These are phyloP conservation scores for Yueomyces sp. DNA, from an alignment of 805 yeast genomes.

Conservation along the genomic window DNA sequence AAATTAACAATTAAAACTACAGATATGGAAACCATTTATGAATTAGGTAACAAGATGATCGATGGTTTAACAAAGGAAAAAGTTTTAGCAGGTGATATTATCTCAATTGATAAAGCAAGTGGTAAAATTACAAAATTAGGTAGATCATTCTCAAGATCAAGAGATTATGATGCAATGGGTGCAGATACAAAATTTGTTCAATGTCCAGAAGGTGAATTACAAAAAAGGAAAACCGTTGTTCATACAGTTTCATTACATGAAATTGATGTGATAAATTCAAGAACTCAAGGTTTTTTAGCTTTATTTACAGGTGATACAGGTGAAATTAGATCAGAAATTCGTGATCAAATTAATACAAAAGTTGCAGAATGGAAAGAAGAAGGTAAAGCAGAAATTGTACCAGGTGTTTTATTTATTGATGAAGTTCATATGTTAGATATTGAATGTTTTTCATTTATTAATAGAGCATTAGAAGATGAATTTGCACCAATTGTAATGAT, in stretches of 20 bases:
- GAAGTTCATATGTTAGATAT: conserved; percentile 98
- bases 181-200: conserved; percentile 96
- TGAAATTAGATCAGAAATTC: conserved; percentile 87
- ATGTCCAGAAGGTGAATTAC: conserved; percentile 97
- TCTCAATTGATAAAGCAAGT: conserved; percentile 86
- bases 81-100: conserved; percentile 93
- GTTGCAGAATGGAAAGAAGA: conserved; percentile 98
- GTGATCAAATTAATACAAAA: conserved; percentile 92
- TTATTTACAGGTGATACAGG: conserved; percentile 95
- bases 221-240: conserved; percentile 86
- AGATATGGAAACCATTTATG: conserved; percentile 97
- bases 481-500: conserved; percentile 93
- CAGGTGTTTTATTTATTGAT: conserved; percentile 94
- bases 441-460: conserved; percentile 88
- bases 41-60: conserved; percentile 86
- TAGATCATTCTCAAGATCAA: conserved; percentile 86
- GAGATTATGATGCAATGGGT: conserved; percentile 98
- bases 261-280: conserved; percentile 92
- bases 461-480: conserved; percentile 92
- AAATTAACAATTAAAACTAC: conserved; percentile 94
- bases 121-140: conserved; percentile 93
- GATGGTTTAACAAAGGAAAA: conserved; percentile 90
- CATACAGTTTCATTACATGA: conserved; percentile 98
- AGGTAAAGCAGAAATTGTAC: conserved; percentile 95
- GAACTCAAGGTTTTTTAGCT: conserved; percentile 96